Evolutionary conservation across 768 basidiomycete genomes (phyloP).

Genomic region (Calocera cornea): DNA sequence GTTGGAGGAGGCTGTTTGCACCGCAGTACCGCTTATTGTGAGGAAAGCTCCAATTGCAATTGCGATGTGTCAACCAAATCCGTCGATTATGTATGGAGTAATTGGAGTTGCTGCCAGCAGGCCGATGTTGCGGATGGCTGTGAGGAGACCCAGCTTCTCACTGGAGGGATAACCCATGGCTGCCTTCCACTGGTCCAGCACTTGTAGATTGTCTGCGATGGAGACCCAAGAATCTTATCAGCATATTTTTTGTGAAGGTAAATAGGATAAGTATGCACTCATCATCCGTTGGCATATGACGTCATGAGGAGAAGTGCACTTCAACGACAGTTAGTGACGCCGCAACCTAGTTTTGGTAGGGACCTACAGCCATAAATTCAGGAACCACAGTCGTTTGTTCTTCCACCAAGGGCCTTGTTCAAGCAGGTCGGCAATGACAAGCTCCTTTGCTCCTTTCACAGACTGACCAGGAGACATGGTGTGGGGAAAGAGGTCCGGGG

Average conservation of each 20-base stretch:
- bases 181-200: constrained; percentile 12
- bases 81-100: not conserved
- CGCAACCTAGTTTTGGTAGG: not conserved
- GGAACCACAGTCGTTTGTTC: not conserved
- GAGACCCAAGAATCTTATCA: too few species aligned
- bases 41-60: constrained; percentile 7
- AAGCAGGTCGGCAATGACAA: not conserved
- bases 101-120: not conserved
- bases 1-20: not conserved
- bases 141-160: constrained; percentile 15
- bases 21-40: not conserved
- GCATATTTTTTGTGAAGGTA: too few species aligned
- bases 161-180: constrained; percentile 16
- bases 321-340: constrained; percentile 4
- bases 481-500: not conserved
- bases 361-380: not conserved
- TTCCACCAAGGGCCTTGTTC: not conserved
- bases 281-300: constrained; percentile 8
- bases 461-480: not conserved
- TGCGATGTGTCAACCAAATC: not conserved
- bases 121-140: constrained; percentile 10
- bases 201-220: constrained; percentile 13
- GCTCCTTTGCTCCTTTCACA: not conserved
- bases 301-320: constrained; percentile 6
- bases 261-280: too few species aligned